Base-by-base conservation (phyloP, 2,329 filamentous ascomycete species). In the Cercospora berteroae region DNA sequence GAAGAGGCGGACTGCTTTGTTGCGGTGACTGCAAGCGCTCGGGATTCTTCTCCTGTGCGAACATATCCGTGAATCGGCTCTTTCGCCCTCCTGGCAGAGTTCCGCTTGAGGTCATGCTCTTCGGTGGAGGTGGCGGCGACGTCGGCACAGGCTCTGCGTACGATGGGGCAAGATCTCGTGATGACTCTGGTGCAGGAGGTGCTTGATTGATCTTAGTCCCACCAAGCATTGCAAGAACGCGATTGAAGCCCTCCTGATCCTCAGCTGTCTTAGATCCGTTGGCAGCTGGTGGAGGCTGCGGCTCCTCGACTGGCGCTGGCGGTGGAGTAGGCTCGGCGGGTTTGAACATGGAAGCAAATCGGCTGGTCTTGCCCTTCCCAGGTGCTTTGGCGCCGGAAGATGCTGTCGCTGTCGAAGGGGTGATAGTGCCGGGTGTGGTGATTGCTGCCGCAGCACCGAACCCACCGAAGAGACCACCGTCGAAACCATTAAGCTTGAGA, bases 161-260 rank as follows among this genome's bases (percentile, higher is more conserved):
- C 42, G 66, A 66, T 63, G 70, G 62, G 60, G 58, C 31, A 16
- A 69, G 18, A 33, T 63, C 44, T 70, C 72, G 62, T n/a, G 65
- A 25, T 72, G 75, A 63, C 76, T 78, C 44, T 69, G 67, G 33
- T 23, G 82, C 80, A 69, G 80, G 81, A 64, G 81, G 80, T 44
- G 82, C 57, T 48, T 65, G 62, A 23, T 44, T 68, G 36, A 68
- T 36, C 31, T 68, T 68, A 16, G 42, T 59, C 16, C 66, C 63
- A 60, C 93, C 90, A 48, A 97, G 86, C 85, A 97, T 96, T 72
- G 91, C 87, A 39, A 97, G 83, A 56, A 97, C 86, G 18, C 72
- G 66, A 57, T 75, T 72, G 79, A 97, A 97, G 23, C 93, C 94
- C 77, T 93, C 90, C 78, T 93, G 92, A 75, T 97, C 94, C 62